A percentile compares a stretch with the other conserved stretches of the same genome.
Conservation (phyloP, 345 rosid species). For the Physaria fendleri region DNA sequence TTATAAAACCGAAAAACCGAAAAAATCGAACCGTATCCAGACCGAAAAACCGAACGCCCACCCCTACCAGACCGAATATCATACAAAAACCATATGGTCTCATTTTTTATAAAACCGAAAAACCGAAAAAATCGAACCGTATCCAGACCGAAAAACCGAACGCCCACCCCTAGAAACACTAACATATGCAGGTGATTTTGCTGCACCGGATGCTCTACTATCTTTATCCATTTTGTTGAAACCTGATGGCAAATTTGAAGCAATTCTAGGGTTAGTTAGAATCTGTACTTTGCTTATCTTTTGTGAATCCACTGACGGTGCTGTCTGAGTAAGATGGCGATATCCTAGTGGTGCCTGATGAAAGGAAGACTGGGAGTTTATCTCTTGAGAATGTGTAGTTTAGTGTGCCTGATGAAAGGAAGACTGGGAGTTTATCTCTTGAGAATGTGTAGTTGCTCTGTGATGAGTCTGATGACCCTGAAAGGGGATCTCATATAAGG, state of each 20-base stretch:
- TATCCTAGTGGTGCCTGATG: slow-evolving; percentile 38
- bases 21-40: too few species aligned
- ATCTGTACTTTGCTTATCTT: slow-evolving; percentile 85
- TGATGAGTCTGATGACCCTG: slow-evolving; percentile 77
- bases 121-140: too few species aligned
- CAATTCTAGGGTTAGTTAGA: slow-evolving; percentile 97
- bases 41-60: too few species aligned
- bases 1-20: too few species aligned
- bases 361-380: slow-evolving; percentile 46
- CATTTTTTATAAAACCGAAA: too few species aligned
- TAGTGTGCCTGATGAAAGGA: slow-evolving; percentile 32
- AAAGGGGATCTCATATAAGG: slow-evolving; percentile 49
- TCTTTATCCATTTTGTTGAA: slow-evolving; percentile 63
- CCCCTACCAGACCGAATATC: too few species aligned
- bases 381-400: slow-evolving; percentile 48
- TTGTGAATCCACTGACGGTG: slow-evolving; percentile 46
- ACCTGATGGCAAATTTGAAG: slow-evolving; percentile 77
- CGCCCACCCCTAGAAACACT: too few species aligned
- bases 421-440: slow-evolving; percentile 52
- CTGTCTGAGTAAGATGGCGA: slow-evolving; percentile 46
- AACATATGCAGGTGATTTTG: slow-evolving; percentile 74
- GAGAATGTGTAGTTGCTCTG: slow-evolving; percentile 46
- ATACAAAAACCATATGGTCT: too few species aligned
- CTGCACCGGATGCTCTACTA: slow-evolving; percentile 34
- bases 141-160: too few species aligned